A percentile compares a stretch with the other conserved stretches of the same genome.
phyloP scores from a whole-genome alignment of 306 rosid genomes.

The Abrus precatorius region DNA sequence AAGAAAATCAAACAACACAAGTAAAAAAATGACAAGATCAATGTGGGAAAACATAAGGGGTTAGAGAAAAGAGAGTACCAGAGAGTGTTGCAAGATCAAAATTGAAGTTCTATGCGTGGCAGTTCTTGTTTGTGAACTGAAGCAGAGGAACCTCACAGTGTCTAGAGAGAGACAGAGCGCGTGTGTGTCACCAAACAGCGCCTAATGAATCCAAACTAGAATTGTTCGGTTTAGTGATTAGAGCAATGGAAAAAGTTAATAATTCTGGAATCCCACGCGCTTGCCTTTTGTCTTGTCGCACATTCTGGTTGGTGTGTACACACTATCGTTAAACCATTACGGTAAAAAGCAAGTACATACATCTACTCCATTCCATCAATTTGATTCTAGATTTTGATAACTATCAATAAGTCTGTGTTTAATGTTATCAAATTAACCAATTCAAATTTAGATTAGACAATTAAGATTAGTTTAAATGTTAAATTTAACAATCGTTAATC shows the following conservation, averaged over 20 bases:
- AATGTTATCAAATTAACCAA: too few species aligned
- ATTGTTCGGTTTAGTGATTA: not conserved
- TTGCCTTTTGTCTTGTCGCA: conserved; percentile 4
- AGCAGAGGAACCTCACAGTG: conserved; percentile 19
- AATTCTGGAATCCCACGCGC: conserved; percentile 44
- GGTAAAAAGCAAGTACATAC: not conserved
- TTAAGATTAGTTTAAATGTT: too few species aligned
- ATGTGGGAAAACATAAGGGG: not conserved
- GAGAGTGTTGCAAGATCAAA: conserved; percentile 9
- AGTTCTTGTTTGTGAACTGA: conserved; percentile 19
- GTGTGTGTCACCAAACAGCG: not conserved
- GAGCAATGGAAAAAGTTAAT: not conserved
- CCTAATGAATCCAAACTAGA: conserved; percentile 38
- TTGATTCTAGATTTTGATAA: not conserved
- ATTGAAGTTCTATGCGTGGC: not conserved
- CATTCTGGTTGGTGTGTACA: not conserved
- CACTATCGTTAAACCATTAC: too few species aligned
- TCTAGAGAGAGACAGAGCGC: not conserved
- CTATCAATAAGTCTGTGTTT: not conserved
- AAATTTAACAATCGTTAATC: not conserved
- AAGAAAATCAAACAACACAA: conserved; percentile 25
- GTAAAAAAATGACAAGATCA: not conserved
- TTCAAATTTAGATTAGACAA: too few species aligned
- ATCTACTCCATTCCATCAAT: not conserved
- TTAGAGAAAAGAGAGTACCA: conserved; percentile 5